Evolutionary conservation across 2,329 filamentous ascomycete genomes (phyloP).

Genomic region (Parascedosporium putredinis): DNA sequence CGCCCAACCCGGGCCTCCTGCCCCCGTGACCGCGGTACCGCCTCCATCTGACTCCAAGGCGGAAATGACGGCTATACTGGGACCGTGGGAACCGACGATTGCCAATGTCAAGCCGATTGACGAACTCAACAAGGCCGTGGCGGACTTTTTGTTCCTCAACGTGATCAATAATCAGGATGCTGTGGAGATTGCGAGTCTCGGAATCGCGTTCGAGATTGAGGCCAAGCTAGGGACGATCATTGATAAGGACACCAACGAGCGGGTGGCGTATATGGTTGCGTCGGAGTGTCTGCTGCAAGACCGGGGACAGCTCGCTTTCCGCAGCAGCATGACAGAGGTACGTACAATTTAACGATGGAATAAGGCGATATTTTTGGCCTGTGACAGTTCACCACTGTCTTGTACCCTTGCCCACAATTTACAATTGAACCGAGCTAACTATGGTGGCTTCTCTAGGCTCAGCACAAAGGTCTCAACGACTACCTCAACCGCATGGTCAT

Average conservation of each 20-base stretch:
- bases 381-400: not conserved
- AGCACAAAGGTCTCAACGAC: constrained; percentile 75
- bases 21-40: constrained; percentile 12
- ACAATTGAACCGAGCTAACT: constrained; percentile 13
- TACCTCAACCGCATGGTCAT: constrained; percentile 65
- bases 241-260: constrained; percentile 58
- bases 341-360: constrained; percentile 18
- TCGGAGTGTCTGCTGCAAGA: constrained; percentile 62
- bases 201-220: constrained; percentile 81
- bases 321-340: constrained; percentile 85
- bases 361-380: not conserved
- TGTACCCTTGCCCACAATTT: not conserved
- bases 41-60: constrained; percentile 11
- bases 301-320: constrained; percentile 56
- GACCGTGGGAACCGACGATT: constrained; percentile 57
- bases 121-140: constrained; percentile 63
- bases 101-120: constrained; percentile 62
- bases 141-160: constrained; percentile 67
- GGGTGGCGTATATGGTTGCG: constrained; percentile 55
- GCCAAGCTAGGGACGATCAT: constrained; percentile 82
- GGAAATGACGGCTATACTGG: constrained; percentile 25
- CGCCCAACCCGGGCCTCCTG: constrained; percentile 11
- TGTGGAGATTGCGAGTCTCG: constrained; percentile 49
- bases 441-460: constrained; percentile 42
- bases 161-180: constrained; percentile 60